These are phyloP conservation scores for Medicago ruthenica DNA, from an alignment of 306 rosid genomes.

Conservation along the genomic window DNA sequence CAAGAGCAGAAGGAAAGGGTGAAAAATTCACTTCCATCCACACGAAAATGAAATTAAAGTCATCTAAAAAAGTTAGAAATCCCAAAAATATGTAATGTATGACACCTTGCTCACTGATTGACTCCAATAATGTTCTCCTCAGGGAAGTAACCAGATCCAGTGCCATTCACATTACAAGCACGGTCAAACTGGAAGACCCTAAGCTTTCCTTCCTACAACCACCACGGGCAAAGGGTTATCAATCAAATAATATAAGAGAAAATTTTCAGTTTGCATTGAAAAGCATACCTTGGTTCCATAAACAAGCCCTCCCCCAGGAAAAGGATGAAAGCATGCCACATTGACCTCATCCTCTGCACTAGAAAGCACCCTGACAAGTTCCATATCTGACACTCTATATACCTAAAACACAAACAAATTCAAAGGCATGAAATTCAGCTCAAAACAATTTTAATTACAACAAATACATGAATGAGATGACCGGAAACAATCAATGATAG, in stretches of 20 bases:
- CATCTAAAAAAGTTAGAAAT: slow-evolving; percentile 23
- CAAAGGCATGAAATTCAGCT: slow-evolving; percentile 25
- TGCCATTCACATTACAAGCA: slow-evolving; percentile 42
- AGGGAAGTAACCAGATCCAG: slow-evolving; percentile 57
- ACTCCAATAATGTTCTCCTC: slow-evolving; percentile 47
- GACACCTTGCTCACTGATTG: slow-evolving; percentile 48
- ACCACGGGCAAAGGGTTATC: slow-evolving; percentile 32
- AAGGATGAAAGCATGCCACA: slow-evolving; percentile 97
- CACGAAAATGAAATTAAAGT: slow-evolving; percentile 17
- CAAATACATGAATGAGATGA: slow-evolving; percentile 19
- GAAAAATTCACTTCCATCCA: slow-evolving; percentile 7
- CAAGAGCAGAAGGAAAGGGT: background rate
- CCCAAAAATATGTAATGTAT: slow-evolving; percentile 28
- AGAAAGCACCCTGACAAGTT: slow-evolving; percentile 94
- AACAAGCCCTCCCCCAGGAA: slow-evolving; percentile 94
- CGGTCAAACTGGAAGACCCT: slow-evolving; percentile 60
- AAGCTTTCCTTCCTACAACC: slow-evolving; percentile 93
- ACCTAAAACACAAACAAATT: slow-evolving; percentile 60
- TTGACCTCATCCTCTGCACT: slow-evolving; percentile 99
- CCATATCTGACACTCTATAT: slow-evolving; percentile 95
- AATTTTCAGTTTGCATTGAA: slow-evolving; percentile 38
- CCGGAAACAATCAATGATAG: slow-evolving; percentile 2
- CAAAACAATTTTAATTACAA: slow-evolving; percentile 35
- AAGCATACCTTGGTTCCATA: slow-evolving; percentile 92
- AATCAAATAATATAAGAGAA: slow-evolving; percentile 32